These are phyloP conservation scores for Tetrapisispora fleetii DNA, from an alignment of 805 yeast species.

Conservation along the genomic window DNA sequence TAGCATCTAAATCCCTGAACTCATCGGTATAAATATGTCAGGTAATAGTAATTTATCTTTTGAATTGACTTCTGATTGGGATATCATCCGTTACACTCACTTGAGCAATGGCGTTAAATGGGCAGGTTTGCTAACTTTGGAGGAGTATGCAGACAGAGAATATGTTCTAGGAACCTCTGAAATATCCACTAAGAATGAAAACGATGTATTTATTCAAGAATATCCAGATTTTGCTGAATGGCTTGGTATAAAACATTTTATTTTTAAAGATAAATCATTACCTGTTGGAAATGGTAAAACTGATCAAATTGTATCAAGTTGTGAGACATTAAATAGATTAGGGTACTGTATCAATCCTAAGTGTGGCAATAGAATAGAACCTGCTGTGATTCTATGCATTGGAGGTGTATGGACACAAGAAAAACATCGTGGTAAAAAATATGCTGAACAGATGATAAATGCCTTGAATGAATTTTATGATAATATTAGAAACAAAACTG, in stretches of 20 bases:
- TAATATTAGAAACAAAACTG: conserved; percentile 12
- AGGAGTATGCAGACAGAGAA: conserved; percentile 33
- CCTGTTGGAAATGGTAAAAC: conserved; percentile 15
- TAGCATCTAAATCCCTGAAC: too few relatives aligned
- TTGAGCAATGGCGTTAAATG: conserved; percentile 27
- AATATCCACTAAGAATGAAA: conserved; percentile 15
- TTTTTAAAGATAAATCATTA: conserved; percentile 21
- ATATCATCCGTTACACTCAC: conserved; percentile 30
- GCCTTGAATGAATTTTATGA: conserved; percentile 30
- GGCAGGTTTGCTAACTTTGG: conserved; percentile 27
- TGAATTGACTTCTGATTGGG: conserved; percentile 24
- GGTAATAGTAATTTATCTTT: conserved; percentile 6
- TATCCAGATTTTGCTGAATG: conserved; percentile 14
- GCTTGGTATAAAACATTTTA: conserved; percentile 31
- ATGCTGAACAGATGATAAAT: conserved; percentile 41
- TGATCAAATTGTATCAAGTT: conserved; percentile 32
- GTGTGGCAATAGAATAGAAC: conserved; percentile 19
- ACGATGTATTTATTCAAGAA: conserved; percentile 7
- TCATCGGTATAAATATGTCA: background rate
- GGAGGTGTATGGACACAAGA: conserved; percentile 53
- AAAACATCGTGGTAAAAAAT: conserved; percentile 43
- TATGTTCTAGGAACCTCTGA: conserved; percentile 23
- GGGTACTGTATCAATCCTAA: conserved; percentile 26
- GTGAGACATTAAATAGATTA: conserved; percentile 33
- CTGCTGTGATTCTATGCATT: conserved; percentile 33